These are phyloP conservation scores for Hypoxylon sp. DNA, from an alignment of 2,329 filamentous ascomycete species.

Conservation along the genomic window DNA sequence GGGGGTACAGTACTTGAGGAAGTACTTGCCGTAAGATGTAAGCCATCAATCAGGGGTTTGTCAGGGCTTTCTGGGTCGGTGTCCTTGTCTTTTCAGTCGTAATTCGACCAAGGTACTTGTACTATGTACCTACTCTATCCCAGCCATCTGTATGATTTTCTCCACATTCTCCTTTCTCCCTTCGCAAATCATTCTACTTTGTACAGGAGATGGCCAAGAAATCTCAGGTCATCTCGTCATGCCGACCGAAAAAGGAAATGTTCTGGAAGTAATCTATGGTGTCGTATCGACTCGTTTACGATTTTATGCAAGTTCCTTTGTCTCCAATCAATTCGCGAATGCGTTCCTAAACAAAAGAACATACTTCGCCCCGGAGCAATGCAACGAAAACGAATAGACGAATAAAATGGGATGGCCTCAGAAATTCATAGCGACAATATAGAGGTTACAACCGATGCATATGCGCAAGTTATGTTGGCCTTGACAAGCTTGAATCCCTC, in stretches of 20 bases:
- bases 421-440: slow-evolving; percentile 2
- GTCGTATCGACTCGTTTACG: slow-evolving; percentile 10
- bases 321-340: slow-evolving; percentile 11
- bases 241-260: slow-evolving; percentile 15
- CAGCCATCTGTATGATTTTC: slow-evolving; percentile 26
- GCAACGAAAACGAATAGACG: no score
- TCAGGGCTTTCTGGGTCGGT: slow-evolving; percentile 15
- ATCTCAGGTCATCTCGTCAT: slow-evolving; percentile 6
- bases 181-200: slow-evolving; percentile 9
- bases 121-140: no score
- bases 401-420: no score
- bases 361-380: no score
- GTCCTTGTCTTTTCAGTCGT: slow-evolving; percentile 23
- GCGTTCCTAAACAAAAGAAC: slow-evolving; percentile 17
- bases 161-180: not conserved
- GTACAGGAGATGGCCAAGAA: slow-evolving; percentile 16
- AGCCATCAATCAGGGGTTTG: slow-evolving; percentile 17
- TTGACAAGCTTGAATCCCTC: slow-evolving; percentile 30
- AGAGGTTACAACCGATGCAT: slow-evolving; percentile 33
- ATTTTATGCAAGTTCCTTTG: slow-evolving; percentile 25
- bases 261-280: slow-evolving; percentile 30
- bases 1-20: no score
- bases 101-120: no score
- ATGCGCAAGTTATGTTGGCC: slow-evolving; percentile 27
- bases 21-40: no score